Evolutionary conservation across 495 filamentous ascomycete genomes (phyloP).

Genomic region (Trichoderma erinaceum): DNA sequence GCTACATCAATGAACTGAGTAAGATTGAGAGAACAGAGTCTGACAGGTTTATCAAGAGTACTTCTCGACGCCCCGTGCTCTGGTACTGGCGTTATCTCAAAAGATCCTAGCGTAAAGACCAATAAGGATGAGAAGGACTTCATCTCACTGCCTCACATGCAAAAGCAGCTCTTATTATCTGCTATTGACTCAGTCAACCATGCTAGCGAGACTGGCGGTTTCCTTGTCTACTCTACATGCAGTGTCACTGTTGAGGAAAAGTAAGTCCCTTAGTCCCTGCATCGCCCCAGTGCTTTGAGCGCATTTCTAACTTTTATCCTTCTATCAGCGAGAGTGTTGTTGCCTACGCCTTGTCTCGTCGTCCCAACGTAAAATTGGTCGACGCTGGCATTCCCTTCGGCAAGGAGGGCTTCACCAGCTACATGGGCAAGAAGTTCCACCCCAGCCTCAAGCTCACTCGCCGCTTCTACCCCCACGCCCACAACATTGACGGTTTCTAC

Average conservation of each 20-base stretch:
- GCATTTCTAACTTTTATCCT: background rate
- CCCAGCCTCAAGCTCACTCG: conserved; percentile 76
- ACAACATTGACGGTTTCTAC: conserved; percentile 98
- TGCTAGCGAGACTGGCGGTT: conserved; percentile 77
- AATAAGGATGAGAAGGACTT: conserved; percentile 96
- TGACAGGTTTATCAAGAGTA: conserved; percentile 20
- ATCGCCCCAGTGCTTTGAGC: background rate
- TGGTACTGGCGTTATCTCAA: conserved; percentile 74
- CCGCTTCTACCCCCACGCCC: conserved; percentile 87
- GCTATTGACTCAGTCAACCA: conserved; percentile 95
- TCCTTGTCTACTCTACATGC: conserved; percentile 92
- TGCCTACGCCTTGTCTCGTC: conserved; percentile 80
- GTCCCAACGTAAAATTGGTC: conserved; percentile 89
- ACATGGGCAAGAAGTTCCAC: conserved; percentile 84
- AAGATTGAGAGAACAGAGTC: background rate
- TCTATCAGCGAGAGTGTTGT: conserved; percentile 65
- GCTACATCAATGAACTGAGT: background rate
- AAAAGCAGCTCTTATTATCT: conserved; percentile 86
- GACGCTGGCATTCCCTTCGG: conserved; percentile 92
- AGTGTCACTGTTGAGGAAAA: conserved; percentile 89
- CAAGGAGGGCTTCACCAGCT: conserved; percentile 80
- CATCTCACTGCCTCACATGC: conserved; percentile 80
- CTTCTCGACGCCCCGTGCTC: conserved; percentile 42
- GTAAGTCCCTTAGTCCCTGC: background rate
- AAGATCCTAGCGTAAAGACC: conserved; percentile 92